These are phyloP conservation scores for Tolypocladium endophyticum DNA, from an alignment of 2,329 filamentous ascomycete species.

Conservation along the genomic window DNA sequence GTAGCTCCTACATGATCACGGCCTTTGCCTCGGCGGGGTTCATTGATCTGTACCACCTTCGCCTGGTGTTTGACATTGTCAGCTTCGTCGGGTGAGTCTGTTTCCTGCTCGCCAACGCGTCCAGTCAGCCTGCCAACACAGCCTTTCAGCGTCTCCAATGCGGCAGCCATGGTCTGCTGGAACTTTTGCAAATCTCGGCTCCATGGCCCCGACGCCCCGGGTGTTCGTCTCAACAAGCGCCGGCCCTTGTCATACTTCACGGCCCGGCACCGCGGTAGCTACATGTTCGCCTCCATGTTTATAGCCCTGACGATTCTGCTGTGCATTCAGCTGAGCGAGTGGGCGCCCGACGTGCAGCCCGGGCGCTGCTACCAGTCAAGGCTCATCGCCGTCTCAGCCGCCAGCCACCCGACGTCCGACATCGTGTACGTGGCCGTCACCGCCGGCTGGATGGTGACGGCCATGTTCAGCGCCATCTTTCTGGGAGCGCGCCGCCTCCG, in stretches of 20 bases:
- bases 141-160: background rate
- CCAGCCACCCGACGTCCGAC: background rate
- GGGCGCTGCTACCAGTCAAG: background rate
- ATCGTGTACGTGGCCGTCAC: background rate
- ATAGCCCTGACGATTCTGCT: background rate
- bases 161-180: background rate
- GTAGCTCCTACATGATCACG: slow-evolving; percentile 19
- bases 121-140: background rate
- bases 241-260: background rate
- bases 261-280: background rate
- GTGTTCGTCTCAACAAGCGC: background rate
- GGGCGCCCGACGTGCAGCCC: background rate
- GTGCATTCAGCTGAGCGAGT: background rate
- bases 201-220: background rate
- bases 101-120: background rate
- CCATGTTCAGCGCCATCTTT: background rate
- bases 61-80: slow-evolving; percentile 12
- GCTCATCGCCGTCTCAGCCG: background rate
- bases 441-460: background rate
- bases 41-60: slow-evolving; percentile 20
- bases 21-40: slow-evolving; percentile 11
- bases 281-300: background rate
- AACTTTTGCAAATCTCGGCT: background rate
- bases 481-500: slow-evolving; percentile 5
- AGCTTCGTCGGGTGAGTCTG: background rate